phyloP scores from a whole-genome alignment of 257 asterid genomes.

The Ligustrum vulgare region DNA sequence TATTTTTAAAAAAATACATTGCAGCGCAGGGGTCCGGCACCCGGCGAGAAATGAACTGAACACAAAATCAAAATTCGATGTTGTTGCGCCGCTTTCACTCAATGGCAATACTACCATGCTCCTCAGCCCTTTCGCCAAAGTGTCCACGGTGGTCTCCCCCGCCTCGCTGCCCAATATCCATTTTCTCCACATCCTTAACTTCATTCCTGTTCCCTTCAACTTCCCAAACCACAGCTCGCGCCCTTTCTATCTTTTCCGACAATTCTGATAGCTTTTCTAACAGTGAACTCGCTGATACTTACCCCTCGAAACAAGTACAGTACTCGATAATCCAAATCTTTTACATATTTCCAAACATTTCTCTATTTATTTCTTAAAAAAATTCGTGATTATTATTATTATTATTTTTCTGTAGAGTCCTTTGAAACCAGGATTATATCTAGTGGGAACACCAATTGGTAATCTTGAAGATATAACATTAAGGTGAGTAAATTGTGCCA shows the following conservation, averaged over 20 bases:
- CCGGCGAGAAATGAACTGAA: background rate
- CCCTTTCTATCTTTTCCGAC: constrained; percentile 27
- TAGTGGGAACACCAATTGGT: constrained; percentile 94
- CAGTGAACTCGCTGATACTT: constrained; percentile 27
- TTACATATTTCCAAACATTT: background rate
- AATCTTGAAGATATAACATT: constrained; percentile 95
- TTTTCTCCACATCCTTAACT: constrained; percentile 22
- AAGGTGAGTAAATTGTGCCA: constrained; percentile 37
- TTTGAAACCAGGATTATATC: constrained; percentile 79
- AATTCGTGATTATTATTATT: background rate
- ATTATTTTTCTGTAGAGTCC: constrained; percentile 51
- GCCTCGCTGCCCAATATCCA: constrained; percentile 20
- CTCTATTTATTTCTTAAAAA: background rate
- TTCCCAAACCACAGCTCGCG: constrained; percentile 26
- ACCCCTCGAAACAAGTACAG: constrained; percentile 49
- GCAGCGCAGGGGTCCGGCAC: background rate
- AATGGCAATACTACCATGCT: constrained; percentile 7
- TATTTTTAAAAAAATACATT: too few relatives aligned
- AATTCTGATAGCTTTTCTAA: constrained; percentile 19
- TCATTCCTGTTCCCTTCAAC: constrained; percentile 22
- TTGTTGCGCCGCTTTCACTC: constrained; percentile 41
- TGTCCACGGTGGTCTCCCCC: constrained; percentile 28
- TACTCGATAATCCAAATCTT: background rate
- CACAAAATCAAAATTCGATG: constrained; percentile 19
- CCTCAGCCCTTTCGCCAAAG: constrained; percentile 24